Evolutionary conservation across 768 basidiomycete genomes (phyloP).

Genomic region (Cystoderma amianthinum): DNA sequence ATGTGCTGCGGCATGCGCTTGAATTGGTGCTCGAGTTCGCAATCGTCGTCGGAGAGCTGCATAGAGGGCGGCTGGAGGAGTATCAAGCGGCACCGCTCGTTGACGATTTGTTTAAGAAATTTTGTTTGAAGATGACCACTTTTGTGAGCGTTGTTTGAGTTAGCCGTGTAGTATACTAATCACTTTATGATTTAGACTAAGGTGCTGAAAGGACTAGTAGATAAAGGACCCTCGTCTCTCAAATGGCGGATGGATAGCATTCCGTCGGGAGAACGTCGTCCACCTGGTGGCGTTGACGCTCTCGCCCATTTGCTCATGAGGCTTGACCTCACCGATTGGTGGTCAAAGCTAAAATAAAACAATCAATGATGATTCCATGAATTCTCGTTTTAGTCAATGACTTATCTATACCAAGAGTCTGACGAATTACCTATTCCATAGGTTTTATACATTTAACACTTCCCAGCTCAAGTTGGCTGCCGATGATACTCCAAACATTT

Average conservation of each 20-base stretch:
- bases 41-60: slow-evolving; percentile 55
- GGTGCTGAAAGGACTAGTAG: slow-evolving; percentile 47
- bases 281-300: slow-evolving; percentile 46
- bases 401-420: too few species aligned
- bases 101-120: slow-evolving; percentile 45
- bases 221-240: slow-evolving; percentile 33
- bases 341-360: slow-evolving; percentile 23
- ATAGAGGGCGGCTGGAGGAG: slow-evolving; percentile 48
- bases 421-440: too few species aligned
- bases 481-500: too few species aligned
- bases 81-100: slow-evolving; percentile 55
- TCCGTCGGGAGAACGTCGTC: slow-evolving; percentile 21
- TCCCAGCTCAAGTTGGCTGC: too few species aligned
- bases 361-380: too few species aligned
- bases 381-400: too few species aligned
- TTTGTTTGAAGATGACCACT: slow-evolving; percentile 45
- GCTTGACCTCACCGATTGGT: slow-evolving; percentile 54
- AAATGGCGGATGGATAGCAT: slow-evolving; percentile 14
- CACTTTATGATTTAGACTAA: slow-evolving; percentile 26
- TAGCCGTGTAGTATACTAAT: slow-evolving; percentile 5
- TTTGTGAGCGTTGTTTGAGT: slow-evolving; percentile 36
- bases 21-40: slow-evolving; percentile 65
- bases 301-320: slow-evolving; percentile 48
- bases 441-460: too few species aligned
- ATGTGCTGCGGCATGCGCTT: slow-evolving; percentile 54